A percentile compares a stretch with the other conserved stretches of the same genome.
Conservation (phyloP, 495 filamentous ascomycete genomes). For the Penicillium chermesinum region DNA sequence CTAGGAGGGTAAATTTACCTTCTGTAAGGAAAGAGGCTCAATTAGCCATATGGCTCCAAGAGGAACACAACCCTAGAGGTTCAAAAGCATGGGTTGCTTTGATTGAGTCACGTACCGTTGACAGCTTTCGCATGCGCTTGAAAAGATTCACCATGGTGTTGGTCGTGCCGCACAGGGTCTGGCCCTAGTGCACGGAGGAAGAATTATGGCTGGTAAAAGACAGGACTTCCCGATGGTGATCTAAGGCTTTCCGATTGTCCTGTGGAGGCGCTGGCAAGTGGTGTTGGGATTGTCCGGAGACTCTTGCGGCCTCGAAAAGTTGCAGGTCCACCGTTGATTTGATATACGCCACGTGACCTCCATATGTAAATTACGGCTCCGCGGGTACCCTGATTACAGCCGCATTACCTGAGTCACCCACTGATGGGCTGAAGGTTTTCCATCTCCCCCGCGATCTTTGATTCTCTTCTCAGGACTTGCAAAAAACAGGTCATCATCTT, state of each 20-base stretch:
- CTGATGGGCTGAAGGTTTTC: slow-evolving; percentile 9
- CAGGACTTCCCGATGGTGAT: neutral
- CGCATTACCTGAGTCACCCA: slow-evolving; percentile 17
- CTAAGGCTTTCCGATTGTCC: neutral
- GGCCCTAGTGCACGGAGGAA: slow-evolving; percentile 8
- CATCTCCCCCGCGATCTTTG: slow-evolving; percentile 32
- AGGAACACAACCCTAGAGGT: no score
- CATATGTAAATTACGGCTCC: neutral
- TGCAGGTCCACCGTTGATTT: slow-evolving; percentile 21
- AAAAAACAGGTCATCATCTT: slow-evolving; percentile 21
- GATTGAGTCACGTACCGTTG: slow-evolving; percentile 58
- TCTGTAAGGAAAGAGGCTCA: neutral
- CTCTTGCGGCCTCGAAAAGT: slow-evolving; percentile 21
- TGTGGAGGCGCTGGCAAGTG: slow-evolving; percentile 1
- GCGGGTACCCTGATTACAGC: slow-evolving; percentile 13
- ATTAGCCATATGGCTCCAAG: neutral
- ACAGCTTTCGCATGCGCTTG: slow-evolving; percentile 73
- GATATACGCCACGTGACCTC: slow-evolving; percentile 21
- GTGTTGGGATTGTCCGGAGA: slow-evolving; percentile 21
- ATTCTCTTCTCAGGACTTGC: slow-evolving; percentile 24
- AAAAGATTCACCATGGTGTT: slow-evolving; percentile 69
- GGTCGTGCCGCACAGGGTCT: slow-evolving; percentile 19
- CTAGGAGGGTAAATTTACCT: no score
- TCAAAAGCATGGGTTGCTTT: no score
- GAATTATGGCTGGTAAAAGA: neutral